phyloP scores from a whole-genome alignment of 805 yeast genomes.

The Saccharomyces jurei region DNA sequence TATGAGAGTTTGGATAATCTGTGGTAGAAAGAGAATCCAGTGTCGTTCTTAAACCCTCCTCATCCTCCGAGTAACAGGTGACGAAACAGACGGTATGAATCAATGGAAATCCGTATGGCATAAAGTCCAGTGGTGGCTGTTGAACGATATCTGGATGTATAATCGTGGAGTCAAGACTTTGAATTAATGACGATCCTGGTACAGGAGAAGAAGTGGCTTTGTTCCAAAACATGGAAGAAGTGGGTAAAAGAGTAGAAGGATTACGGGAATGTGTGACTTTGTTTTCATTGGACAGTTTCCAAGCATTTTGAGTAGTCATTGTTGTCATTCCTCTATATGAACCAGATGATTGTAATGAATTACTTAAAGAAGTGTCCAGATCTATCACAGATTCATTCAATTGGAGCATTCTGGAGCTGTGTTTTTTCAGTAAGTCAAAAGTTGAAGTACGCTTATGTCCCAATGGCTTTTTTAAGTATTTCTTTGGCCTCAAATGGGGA shows the following conservation, averaged over 20 bases:
- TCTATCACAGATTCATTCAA: constrained; percentile 12
- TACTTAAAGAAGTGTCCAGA: neutral
- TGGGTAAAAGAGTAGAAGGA: constrained; percentile 7
- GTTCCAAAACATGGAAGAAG: constrained; percentile 13
- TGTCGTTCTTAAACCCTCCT: constrained; percentile 75
- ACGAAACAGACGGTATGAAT: constrained; percentile 68
- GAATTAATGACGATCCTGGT: constrained; percentile 19
- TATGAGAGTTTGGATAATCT: constrained; percentile 92
- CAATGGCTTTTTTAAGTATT: constrained; percentile 19
- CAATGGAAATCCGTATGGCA: constrained; percentile 79
- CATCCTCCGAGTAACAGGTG: constrained; percentile 93
- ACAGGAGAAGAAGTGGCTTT: constrained; percentile 5
- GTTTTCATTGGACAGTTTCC: constrained; percentile 8
- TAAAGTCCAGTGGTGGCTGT: constrained; percentile 84
- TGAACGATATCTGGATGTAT: constrained; percentile 75
- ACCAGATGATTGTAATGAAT: constrained; percentile 2
- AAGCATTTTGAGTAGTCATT: constrained; percentile 57
- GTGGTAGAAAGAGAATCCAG: constrained; percentile 91
- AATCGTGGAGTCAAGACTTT: constrained; percentile 47
- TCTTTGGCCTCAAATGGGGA: constrained; percentile 42
- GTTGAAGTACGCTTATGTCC: constrained; percentile 26
- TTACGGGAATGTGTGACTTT: constrained; percentile 2
- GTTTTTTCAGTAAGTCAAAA: constrained; percentile 32
- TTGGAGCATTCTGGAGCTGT: constrained; percentile 28
- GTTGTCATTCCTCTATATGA: constrained; percentile 35